Percentiles rank a stretch among this genome's conserved stretches.
Evolutionary conservation across 2,329 filamentous ascomycete species (phyloP).

Genomic region (Alternaria rosae): DNA sequence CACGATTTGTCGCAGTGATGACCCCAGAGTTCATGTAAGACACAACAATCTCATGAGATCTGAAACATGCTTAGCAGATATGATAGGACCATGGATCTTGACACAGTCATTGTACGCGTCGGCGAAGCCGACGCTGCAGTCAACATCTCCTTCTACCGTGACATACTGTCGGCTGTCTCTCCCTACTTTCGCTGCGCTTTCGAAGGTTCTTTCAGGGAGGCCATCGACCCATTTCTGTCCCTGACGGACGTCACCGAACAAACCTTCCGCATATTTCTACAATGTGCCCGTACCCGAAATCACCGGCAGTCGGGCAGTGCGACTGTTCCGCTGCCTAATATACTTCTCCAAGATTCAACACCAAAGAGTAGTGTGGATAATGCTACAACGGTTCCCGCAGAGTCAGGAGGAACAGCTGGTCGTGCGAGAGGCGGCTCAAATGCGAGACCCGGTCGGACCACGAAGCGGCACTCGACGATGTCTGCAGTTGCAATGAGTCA

Average conservation of each 20-base stretch:
- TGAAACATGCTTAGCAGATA: accelerated
- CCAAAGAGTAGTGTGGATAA: background rate
- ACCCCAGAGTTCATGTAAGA: background rate
- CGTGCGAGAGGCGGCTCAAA: background rate
- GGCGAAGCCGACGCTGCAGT: background rate
- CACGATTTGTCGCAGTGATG: accelerated
- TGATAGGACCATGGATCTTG: background rate
- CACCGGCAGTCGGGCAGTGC: background rate
- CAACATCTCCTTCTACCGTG: background rate
- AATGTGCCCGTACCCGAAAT: background rate
- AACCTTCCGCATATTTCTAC: background rate
- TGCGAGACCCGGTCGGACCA: accelerated
- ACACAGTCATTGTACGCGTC: background rate
- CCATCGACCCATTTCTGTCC: background rate
- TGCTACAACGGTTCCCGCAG: background rate
- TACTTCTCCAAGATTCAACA: background rate
- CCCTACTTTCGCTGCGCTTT: background rate
- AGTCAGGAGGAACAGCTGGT: too few species aligned
- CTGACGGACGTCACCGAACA: background rate
- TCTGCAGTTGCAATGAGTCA: background rate
- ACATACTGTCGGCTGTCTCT: background rate
- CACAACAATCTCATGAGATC: background rate
- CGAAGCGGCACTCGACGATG: background rate
- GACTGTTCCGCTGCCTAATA: accelerated
- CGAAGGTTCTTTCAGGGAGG: background rate